Evolutionary conservation across 495 filamentous ascomycete species (phyloP).

Genomic region (Immersiella caudata): DNA sequence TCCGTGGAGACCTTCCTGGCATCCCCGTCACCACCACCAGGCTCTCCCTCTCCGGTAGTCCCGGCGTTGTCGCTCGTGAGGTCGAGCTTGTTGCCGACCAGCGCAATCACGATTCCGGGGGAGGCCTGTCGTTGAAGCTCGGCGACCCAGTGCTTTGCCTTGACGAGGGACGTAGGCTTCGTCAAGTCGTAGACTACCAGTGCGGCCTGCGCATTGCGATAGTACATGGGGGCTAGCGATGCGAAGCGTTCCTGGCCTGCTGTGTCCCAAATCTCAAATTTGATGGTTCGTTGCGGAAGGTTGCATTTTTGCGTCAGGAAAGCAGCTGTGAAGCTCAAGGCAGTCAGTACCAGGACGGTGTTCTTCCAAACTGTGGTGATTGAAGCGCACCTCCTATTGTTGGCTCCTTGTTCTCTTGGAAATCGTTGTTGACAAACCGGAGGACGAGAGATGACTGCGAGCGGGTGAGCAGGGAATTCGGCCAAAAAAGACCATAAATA

Average conservation of each 20-base stretch:
- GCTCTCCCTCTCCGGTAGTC: constrained; percentile 41
- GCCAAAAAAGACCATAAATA: constrained; percentile 10
- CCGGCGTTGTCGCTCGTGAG: constrained; percentile 63
- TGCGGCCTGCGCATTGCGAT: constrained; percentile 98
- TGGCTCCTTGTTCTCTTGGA: constrained; percentile 99
- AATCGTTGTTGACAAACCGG: constrained; percentile 99
- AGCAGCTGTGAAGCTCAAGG: constrained; percentile 63
- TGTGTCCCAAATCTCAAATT: constrained; percentile 99
- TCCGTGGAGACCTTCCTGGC: constrained; percentile 82
- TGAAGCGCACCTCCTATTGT: constrained; percentile 84
- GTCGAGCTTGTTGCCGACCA: constrained; percentile 98
- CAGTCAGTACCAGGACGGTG: constrained; percentile 15
- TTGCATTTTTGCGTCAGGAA: constrained; percentile 99
- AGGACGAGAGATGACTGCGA: constrained; percentile 91
- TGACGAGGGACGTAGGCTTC: constrained; percentile 90
- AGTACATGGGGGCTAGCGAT: constrained; percentile 98
- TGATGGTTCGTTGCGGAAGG: constrained; percentile 93
- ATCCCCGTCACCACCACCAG: constrained; percentile 66
- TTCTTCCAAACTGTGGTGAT: not conserved
- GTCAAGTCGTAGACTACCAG: constrained; percentile 99
- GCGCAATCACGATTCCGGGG: constrained; percentile 94
- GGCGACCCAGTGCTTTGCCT: constrained; percentile 98
- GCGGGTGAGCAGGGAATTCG: constrained; percentile 3
- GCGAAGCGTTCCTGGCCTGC: constrained; percentile 98
- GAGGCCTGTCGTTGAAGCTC: constrained; percentile 97